A percentile compares a stretch with the other conserved stretches of the same genome.
These are phyloP conservation scores for Microcera coccophila DNA, from an alignment of 2,329 filamentous ascomycete genomes.

Conservation along the genomic window DNA sequence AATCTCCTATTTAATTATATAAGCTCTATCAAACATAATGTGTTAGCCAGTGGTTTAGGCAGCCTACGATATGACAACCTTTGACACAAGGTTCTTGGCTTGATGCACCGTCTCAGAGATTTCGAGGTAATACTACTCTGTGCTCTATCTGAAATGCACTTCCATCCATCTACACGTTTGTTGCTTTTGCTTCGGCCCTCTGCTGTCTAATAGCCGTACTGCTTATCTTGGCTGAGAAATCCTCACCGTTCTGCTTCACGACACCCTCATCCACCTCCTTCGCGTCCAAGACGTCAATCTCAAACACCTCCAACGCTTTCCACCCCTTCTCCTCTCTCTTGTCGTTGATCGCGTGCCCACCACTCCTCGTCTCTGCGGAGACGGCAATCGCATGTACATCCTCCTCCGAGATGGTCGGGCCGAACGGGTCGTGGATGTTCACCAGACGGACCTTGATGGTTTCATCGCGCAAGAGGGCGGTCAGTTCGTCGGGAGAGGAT, in stretches of 20 bases:
- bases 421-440: slow-evolving; percentile 82
- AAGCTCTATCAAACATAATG: no score
- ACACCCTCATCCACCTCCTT: slow-evolving; percentile 39
- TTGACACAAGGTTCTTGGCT: no score
- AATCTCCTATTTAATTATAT: no score
- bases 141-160: no score
- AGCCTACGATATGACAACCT: no score
- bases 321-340: slow-evolving; percentile 73
- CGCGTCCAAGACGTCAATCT: slow-evolving; percentile 82
- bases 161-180: no score
- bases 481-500: slow-evolving; percentile 25
- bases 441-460: slow-evolving; percentile 70
- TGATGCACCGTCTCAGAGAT: no score
- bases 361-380: slow-evolving; percentile 80
- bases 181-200: slow-evolving; percentile 38
- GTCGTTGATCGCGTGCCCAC: slow-evolving; percentile 83
- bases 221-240: slow-evolving; percentile 82
- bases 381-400: slow-evolving; percentile 77
- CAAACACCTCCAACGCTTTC: slow-evolving; percentile 72
- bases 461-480: slow-evolving; percentile 55
- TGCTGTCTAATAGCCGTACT: slow-evolving; percentile 74
- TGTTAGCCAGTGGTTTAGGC: no score
- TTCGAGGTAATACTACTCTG: no score
- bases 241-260: slow-evolving; percentile 45
- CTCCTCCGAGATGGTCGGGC: slow-evolving; percentile 82